phyloP scores from a whole-genome alignment of 2,329 filamentous ascomycete genomes.

The Calonectria hongkongensis region DNA sequence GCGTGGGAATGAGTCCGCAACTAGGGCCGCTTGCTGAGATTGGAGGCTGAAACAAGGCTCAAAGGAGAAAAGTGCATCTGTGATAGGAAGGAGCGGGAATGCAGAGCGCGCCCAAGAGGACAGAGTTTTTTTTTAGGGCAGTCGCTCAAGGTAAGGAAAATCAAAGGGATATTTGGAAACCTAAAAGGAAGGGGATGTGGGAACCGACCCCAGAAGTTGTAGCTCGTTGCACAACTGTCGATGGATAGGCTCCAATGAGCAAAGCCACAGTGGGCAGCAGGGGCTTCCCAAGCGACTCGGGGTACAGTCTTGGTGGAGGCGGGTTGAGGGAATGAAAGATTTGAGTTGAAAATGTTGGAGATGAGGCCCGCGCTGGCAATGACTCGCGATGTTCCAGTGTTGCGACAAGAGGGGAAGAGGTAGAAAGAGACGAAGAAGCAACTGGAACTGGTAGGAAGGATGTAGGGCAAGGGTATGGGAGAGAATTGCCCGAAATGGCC shows the following conservation, averaged over 20 bases:
- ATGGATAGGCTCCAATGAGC: slow-evolving; percentile 29
- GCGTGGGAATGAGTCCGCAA: slow-evolving; percentile 9
- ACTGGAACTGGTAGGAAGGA: slow-evolving; percentile 26
- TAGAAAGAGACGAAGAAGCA: slow-evolving; percentile 4
- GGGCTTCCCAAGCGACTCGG: slow-evolving; percentile 20
- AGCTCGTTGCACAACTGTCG: slow-evolving; percentile 42
- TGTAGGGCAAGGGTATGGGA: slow-evolving; percentile 19
- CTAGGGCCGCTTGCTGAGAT: slow-evolving; percentile 25
- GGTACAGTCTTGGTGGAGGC: slow-evolving; percentile 16
- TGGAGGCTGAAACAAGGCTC: slow-evolving; percentile 36
- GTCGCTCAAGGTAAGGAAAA: slow-evolving; percentile 3
- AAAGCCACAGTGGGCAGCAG: slow-evolving; percentile 38
- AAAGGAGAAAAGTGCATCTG: slow-evolving; percentile 27
- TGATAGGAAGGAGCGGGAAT: slow-evolving; percentile 24
- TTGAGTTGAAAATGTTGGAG: slow-evolving; percentile 1
- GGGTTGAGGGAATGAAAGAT: not conserved
- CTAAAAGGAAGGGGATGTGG: slow-evolving; percentile 38
- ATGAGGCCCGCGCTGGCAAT: not conserved
- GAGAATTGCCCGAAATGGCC: slow-evolving; percentile 33
- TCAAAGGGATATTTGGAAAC: slow-evolving; percentile 41
- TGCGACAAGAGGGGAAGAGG: slow-evolving; percentile 3
- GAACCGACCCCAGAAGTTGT: slow-evolving; percentile 36
- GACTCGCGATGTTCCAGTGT: slow-evolving; percentile 5
- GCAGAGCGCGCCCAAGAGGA: slow-evolving; percentile 1
- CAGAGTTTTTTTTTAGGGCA: slow-evolving; percentile 18